Percentiles rank a stretch among this genome's conserved stretches.
These are phyloP conservation scores for Verticillium zaregamsianum DNA, from an alignment of 2,329 filamentous ascomycete genomes.

Conservation along the genomic window DNA sequence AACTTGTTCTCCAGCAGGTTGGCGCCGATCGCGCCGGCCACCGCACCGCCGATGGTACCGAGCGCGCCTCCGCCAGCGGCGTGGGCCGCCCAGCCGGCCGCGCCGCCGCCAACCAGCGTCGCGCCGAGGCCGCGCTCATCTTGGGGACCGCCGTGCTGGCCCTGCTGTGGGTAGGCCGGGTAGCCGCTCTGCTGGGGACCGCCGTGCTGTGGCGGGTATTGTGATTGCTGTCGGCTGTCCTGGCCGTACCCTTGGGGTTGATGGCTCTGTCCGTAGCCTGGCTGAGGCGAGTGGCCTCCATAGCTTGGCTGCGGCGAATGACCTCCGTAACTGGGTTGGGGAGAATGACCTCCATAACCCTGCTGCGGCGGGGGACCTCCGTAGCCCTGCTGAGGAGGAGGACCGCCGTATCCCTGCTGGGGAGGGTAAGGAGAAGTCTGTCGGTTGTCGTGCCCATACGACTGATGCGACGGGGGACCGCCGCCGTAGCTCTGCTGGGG, in stretches of 20 bases:
- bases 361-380: constrained; percentile 13
- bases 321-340: neutral
- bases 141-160: constrained; percentile 17
- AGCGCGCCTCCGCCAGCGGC: constrained; percentile 48
- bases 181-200: constrained; percentile 11
- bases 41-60: constrained; percentile 44
- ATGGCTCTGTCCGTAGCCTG: neutral
- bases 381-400: constrained; percentile 8
- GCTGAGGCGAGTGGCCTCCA: constrained; percentile 9
- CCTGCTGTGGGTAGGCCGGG: constrained; percentile 12
- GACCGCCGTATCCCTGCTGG: neutral
- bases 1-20: constrained; percentile 44
- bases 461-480: constrained; percentile 13
- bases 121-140: constrained; percentile 54
- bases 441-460: constrained; percentile 13
- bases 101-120: constrained; percentile 47
- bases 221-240: constrained; percentile 1
- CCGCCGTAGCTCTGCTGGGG: constrained; percentile 8
- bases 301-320: constrained; percentile 14
- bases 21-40: constrained; percentile 51
- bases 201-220: constrained; percentile 14
- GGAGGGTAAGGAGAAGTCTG: constrained; percentile 2
- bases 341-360: constrained; percentile 11
- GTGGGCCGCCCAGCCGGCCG: constrained; percentile 50
- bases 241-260: constrained; percentile 16